Evolutionary conservation across 495 filamentous ascomycete species (phyloP).

Genomic region (Neurospora sp.): DNA sequence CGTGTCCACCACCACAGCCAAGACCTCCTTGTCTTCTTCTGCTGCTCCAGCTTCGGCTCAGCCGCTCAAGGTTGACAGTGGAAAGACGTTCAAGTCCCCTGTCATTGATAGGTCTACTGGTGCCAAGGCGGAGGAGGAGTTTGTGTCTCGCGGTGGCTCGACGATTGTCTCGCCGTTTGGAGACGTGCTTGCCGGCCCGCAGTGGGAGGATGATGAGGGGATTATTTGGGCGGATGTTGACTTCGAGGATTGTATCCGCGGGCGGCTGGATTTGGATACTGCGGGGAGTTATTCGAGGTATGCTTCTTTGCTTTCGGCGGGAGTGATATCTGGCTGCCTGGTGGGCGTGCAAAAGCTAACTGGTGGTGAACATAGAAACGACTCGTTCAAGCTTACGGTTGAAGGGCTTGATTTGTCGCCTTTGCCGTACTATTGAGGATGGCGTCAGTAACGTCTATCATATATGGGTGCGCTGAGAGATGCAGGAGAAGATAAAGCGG

Average conservation of each 20-base stretch:
- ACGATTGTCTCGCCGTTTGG: conserved; percentile 75
- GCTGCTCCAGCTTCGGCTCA: not conserved
- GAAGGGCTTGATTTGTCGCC: conserved; percentile 64
- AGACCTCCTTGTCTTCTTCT: not conserved
- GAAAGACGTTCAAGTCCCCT: not conserved
- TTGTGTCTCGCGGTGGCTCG: conserved; percentile 64
- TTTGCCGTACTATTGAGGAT: conserved; percentile 42
- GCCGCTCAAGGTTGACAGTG: not conserved
- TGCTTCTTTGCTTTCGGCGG: not conserved
- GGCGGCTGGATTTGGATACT: conserved; percentile 54
- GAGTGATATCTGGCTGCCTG: not conserved
- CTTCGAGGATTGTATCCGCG: conserved; percentile 42
- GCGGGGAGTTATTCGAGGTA: conserved; percentile 66
- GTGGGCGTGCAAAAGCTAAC: not conserved
- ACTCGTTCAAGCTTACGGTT: conserved; percentile 70
- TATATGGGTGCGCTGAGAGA: no score
- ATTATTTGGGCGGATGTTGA: conserved; percentile 39
- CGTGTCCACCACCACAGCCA: conserved; percentile 16
- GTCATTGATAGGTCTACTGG: conserved; percentile 1
- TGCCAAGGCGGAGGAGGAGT: conserved; percentile 22
- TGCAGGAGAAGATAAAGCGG: no score
- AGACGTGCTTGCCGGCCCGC: conserved; percentile 63
- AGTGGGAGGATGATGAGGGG: conserved; percentile 66
- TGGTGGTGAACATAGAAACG: conserved; percentile 40
- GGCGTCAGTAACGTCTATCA: not conserved